Evolutionary conservation across 2,329 filamentous ascomycete genomes (phyloP).

Genomic region (Penicillium sp.): DNA sequence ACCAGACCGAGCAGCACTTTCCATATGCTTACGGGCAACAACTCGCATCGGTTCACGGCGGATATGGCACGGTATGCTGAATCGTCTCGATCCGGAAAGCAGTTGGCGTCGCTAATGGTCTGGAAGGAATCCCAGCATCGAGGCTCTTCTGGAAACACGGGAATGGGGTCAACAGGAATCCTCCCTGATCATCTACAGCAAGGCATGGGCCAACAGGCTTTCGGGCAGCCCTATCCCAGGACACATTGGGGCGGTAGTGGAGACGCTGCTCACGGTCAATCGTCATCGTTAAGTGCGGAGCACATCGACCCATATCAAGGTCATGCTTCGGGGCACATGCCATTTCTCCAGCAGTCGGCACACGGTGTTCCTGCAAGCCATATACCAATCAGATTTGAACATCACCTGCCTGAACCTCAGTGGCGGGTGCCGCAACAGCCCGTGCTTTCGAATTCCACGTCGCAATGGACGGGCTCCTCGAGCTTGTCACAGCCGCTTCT

Average conservation of each 20-base stretch:
- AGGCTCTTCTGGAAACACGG: background rate
- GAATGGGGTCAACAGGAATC: background rate
- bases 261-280: background rate
- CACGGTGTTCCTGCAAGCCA: background rate
- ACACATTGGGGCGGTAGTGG: background rate
- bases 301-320: background rate
- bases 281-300: background rate
- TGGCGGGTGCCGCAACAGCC: slow-evolving; percentile 13
- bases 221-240: background rate
- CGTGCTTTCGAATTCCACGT: background rate
- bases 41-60: background rate
- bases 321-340: background rate
- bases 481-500: slow-evolving; percentile 6
- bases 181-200: background rate
- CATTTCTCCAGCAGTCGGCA: background rate
- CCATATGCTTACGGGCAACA: slow-evolving; percentile 5
- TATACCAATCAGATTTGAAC: background rate
- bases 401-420: slow-evolving; percentile 6
- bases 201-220: background rate
- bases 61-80: slow-evolving; percentile 7
- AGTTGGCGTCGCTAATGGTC: background rate
- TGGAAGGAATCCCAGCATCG: background rate
- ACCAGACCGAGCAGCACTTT: slow-evolving; percentile 10
- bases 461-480: slow-evolving; percentile 1
- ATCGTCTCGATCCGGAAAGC: background rate